phyloP scores from a whole-genome alignment of 306 rosid species.

The Cicer yamashitae region DNA sequence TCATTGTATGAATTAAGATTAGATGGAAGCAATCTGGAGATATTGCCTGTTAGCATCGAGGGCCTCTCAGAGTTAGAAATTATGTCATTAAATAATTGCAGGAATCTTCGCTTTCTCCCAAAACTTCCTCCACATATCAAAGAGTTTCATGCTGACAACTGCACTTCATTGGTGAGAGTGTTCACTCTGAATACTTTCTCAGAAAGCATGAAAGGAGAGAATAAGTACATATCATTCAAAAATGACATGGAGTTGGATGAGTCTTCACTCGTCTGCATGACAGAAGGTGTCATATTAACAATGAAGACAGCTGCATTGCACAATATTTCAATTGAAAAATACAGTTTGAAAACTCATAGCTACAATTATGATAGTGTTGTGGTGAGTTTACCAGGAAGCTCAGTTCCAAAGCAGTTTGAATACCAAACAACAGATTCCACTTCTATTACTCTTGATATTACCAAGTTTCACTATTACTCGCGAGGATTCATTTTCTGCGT shows the following conservation, averaged over 20 bases:
- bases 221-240: not conserved
- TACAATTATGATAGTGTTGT: constrained; percentile 4
- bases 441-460: not conserved
- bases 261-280: not conserved
- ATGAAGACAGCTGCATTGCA: constrained; percentile 19
- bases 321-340: not conserved
- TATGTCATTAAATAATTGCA: not conserved
- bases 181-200: not conserved
- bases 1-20: not conserved
- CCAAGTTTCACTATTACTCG: not conserved
- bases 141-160: constrained; percentile 34
- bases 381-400: constrained; percentile 36
- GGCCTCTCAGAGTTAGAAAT: not conserved
- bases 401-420: not conserved
- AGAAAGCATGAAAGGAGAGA: not conserved
- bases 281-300: not conserved
- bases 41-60: constrained; percentile 27
- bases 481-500: not conserved
- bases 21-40: constrained; percentile 34
- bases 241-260: not conserved
- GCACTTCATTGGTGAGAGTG: constrained; percentile 34
- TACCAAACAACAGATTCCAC: not conserved
- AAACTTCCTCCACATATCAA: constrained; percentile 39
- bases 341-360: not conserved
- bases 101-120: constrained; percentile 31